Conservation (phyloP, 2,329 filamentous ascomycete species). For the Xylariales sp. region DNA sequence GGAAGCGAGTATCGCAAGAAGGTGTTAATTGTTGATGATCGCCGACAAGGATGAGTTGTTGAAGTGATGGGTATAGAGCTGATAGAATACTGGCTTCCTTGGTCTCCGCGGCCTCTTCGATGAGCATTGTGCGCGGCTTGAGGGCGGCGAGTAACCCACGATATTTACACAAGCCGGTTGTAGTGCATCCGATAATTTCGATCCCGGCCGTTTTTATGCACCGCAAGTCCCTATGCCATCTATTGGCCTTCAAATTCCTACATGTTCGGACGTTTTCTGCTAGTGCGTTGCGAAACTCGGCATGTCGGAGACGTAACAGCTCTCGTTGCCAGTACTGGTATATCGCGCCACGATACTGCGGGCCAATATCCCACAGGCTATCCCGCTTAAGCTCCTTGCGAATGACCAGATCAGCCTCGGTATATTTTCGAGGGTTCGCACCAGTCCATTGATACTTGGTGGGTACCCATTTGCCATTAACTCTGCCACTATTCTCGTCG, state of each 20-base stretch:
- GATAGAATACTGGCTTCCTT: conserved; percentile 70
- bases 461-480: conserved; percentile 58
- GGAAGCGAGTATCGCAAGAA: conserved; percentile 70
- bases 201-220: conserved; percentile 53
- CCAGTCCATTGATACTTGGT: conserved; percentile 58
- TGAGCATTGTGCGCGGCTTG: conserved; percentile 74
- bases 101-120: conserved; percentile 85
- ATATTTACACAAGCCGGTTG: conserved; percentile 85
- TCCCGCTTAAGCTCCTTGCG: conserved; percentile 53
- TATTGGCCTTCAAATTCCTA: conserved; percentile 65
- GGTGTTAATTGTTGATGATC: conserved; percentile 85
- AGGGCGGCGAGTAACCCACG: conserved; percentile 75
- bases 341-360: conserved; percentile 67
- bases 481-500: conserved; percentile 51
- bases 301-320: conserved; percentile 60
- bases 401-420: conserved; percentile 46
- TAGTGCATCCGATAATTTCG: conserved; percentile 74
- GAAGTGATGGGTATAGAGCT: conserved; percentile 61
- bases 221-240: conserved; percentile 67
- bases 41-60: conserved; percentile 72
- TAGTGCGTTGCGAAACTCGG: conserved; percentile 62
- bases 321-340: conserved; percentile 73
- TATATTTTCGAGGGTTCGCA: conserved; percentile 42
- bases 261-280: conserved; percentile 62
- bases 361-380: conserved; percentile 71